Evolutionary conservation across 192 early-diverging fungal species (phyloP).

Genomic region (Podila epigama): DNA sequence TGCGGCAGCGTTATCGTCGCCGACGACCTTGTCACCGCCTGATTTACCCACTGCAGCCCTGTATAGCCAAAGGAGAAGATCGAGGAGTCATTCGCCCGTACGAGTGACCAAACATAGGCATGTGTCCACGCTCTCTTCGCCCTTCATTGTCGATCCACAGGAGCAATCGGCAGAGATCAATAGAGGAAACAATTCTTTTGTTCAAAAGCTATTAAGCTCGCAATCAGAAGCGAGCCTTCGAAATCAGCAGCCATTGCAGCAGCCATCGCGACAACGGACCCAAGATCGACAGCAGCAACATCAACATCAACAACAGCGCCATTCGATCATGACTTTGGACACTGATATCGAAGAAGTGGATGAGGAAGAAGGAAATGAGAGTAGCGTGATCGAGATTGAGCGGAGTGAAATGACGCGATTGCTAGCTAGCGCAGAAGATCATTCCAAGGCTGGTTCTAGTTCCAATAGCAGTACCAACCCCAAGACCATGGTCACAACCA

Average conservation of each 20-base stretch:
- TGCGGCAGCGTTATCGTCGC: conserved; percentile 14
- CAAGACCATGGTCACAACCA: too few relatives aligned
- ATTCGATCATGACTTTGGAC: background rate
- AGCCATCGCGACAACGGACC: too few relatives aligned
- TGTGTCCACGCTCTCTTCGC: too few relatives aligned
- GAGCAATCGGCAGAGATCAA: too few relatives aligned
- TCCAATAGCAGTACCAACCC: too few relatives aligned
- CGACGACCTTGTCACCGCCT: background rate
- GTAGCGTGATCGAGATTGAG: conserved; percentile 1
- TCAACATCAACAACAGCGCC: background rate
- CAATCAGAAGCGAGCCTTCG: too few relatives aligned
- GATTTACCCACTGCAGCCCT: conserved; percentile 13
- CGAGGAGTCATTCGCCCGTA: conserved; percentile 3
- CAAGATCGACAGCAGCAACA: too few relatives aligned
- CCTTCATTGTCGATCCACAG: too few relatives aligned
- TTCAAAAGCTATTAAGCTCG: too few relatives aligned
- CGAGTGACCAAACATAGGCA: background rate
- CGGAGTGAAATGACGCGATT: background rate
- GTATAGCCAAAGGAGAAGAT: background rate
- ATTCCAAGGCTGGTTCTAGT: background rate
- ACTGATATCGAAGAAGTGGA: background rate
- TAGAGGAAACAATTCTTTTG: too few relatives aligned
- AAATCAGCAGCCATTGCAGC: background rate
- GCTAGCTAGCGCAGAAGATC: too few relatives aligned
- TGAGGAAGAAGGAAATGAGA: background rate